Percentiles rank a stretch among this genome's conserved stretches.
phyloP scores from a whole-genome alignment of 2,329 filamentous ascomycete species.

The Bipolaris gigantea region DNA sequence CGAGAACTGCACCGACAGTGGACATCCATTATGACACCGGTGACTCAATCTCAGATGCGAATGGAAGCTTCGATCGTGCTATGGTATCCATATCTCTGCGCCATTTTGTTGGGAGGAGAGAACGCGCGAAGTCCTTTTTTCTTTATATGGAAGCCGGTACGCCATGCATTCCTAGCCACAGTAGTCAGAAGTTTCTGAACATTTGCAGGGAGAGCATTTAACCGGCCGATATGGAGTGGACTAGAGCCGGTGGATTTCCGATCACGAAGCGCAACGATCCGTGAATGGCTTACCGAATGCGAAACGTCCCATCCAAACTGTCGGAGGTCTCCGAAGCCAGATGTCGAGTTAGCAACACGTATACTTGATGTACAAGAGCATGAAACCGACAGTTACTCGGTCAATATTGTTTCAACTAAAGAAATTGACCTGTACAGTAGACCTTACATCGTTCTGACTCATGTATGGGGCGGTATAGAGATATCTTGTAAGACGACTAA shows the following conservation, averaged over 20 bases:
- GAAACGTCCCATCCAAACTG: not conserved
- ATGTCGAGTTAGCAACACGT: not conserved
- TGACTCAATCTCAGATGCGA: not conserved
- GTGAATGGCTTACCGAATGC: conserved; percentile 1
- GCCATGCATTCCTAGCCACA: not conserved
- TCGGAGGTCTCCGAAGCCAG: not conserved
- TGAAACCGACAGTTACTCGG: not conserved
- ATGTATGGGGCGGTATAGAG: conserved; percentile 1
- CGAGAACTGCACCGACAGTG: not conserved
- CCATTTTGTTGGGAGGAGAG: not conserved
- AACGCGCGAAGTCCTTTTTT: not conserved
- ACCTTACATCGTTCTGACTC: not conserved
- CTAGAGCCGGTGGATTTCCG: not conserved
- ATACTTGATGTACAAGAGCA: not conserved
- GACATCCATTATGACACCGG: not conserved
- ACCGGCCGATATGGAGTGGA: not conserved
- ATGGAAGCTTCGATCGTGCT: not conserved
- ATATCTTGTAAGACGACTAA: not conserved
- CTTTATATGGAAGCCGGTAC: not conserved
- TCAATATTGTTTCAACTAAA: not conserved
- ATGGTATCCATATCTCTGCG: not conserved
- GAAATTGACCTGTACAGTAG: not conserved
- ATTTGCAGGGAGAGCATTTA: not conserved
- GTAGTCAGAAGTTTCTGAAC: not conserved
- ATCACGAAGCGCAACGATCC: not conserved